Conservation (phyloP, 164 flowering plant species). For the Aristolochia contorta region DNA sequence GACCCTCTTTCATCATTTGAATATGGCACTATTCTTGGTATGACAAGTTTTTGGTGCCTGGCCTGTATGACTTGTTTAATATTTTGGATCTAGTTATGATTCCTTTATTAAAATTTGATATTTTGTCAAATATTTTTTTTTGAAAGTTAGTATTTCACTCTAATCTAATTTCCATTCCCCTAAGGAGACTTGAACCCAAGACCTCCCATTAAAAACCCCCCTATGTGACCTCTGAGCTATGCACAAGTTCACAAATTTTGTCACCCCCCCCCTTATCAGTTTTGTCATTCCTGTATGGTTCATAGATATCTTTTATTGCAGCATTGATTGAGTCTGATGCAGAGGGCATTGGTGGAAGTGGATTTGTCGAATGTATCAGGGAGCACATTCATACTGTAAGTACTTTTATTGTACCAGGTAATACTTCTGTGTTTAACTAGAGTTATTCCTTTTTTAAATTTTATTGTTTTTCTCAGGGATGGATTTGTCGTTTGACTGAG, state of each 20-base stretch:
- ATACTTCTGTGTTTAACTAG: constrained; percentile 3
- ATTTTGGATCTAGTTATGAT: background rate
- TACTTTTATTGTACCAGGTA: constrained; percentile 3
- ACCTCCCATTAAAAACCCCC: too few relatives aligned
- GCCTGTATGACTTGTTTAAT: background rate
- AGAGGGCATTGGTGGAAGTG: constrained; percentile 99
- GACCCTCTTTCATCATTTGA: constrained; percentile 99
- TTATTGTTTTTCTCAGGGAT: constrained; percentile 54
- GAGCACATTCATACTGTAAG: constrained; percentile 92
- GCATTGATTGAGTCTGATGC: constrained; percentile 99
- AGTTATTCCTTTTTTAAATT: constrained; percentile 7
- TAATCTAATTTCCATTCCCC: too few relatives aligned
- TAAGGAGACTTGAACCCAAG: too few relatives aligned
- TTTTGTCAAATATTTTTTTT: background rate
- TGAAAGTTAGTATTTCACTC: too few relatives aligned
- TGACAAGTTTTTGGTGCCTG: background rate
- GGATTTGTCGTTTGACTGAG: constrained; percentile 81
- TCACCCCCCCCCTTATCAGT: too few relatives aligned
- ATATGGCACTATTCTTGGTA: constrained; percentile 97
- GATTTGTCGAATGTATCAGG: constrained; percentile 96
- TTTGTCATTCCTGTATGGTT: background rate
- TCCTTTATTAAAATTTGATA: background rate
- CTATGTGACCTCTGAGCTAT: too few relatives aligned
- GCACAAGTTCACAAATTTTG: too few relatives aligned
- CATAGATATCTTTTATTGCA: constrained; percentile 21